Percentiles rank a stretch among this genome's conserved stretches.
These are phyloP conservation scores for Graphilbum fragrans DNA, from an alignment of 2,329 filamentous ascomycete genomes.

Conservation along the genomic window DNA sequence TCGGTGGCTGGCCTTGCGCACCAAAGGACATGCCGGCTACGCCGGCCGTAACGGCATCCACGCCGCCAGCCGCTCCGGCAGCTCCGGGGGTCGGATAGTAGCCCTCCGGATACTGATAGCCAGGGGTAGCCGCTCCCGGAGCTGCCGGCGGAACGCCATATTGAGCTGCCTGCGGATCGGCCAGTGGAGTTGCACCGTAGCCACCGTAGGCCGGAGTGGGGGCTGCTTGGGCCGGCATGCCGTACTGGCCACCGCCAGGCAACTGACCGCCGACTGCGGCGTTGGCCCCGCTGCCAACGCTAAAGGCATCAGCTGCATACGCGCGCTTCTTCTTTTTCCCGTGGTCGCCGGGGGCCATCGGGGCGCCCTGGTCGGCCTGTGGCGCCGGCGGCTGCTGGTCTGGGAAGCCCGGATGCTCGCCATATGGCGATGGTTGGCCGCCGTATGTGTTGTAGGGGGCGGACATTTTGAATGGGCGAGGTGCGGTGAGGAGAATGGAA, in stretches of 20 bases:
- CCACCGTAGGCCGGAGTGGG: constrained; percentile 41
- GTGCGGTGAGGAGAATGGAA: background rate
- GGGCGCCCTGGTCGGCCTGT: constrained; percentile 25
- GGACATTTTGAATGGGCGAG: constrained; percentile 33
- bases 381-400: constrained; percentile 23
- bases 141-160: constrained; percentile 29
- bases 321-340: constrained; percentile 82
- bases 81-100: constrained; percentile 46
- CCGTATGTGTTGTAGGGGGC: constrained; percentile 32
- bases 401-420: constrained; percentile 22
- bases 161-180: constrained; percentile 26
- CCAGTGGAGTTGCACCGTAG: constrained; percentile 40
- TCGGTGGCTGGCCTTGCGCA: constrained; percentile 41
- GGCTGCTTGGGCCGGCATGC: constrained; percentile 24
- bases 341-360: constrained; percentile 21
- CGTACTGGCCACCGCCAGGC: constrained; percentile 31
- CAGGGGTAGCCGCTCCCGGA: constrained; percentile 29
- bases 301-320: constrained; percentile 90
- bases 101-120: constrained; percentile 56
- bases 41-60: constrained; percentile 68
- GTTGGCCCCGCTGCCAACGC: constrained; percentile 83
- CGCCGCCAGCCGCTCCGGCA: constrained; percentile 27
- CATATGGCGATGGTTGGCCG: constrained; percentile 26
- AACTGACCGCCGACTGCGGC: constrained; percentile 40
- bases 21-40: constrained; percentile 80